Evolutionary conservation across 2,329 filamentous ascomycete species (phyloP).

Genomic region (Pseudocercospora fuligena): DNA sequence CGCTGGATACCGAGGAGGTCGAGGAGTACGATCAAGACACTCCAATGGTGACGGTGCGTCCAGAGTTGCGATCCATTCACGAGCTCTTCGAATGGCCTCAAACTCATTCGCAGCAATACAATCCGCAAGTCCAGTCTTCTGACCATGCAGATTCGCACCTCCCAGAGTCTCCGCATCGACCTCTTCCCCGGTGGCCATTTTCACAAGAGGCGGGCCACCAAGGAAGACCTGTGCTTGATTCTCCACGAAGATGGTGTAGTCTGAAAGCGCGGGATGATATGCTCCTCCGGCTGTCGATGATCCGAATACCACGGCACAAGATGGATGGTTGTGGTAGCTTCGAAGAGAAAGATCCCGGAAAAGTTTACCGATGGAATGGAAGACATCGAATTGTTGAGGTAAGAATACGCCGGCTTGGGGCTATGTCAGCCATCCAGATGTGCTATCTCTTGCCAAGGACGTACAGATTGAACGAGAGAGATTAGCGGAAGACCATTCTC

Average conservation of each 20-base stretch:
- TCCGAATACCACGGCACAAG: slow-evolving; percentile 53
- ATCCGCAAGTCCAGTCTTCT: slow-evolving; percentile 50
- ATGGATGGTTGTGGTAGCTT: slow-evolving; percentile 30
- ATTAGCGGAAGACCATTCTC: slow-evolving; percentile 2
- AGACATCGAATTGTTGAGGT: neutral
- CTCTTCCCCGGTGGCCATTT: slow-evolving; percentile 54
- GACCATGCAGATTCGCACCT: slow-evolving; percentile 49
- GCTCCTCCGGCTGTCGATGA: slow-evolving; percentile 51
- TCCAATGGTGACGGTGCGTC: neutral
- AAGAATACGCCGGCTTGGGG: neutral
- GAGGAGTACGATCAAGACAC: neutral
- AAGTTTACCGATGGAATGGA: neutral
- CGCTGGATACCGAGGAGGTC: slow-evolving; percentile 6
- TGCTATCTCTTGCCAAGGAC: neutral
- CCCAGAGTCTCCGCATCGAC: slow-evolving; percentile 50
- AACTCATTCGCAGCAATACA: slow-evolving; percentile 52
- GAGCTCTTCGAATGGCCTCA: slow-evolving; percentile 48
- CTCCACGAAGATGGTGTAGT: slow-evolving; percentile 52
- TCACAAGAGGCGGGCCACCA: slow-evolving; percentile 52
- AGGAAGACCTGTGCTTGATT: slow-evolving; percentile 53
- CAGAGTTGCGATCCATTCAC: slow-evolving; percentile 42
- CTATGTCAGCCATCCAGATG: neutral
- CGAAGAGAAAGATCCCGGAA: neutral
- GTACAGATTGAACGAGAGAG: neutral
- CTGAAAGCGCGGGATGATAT: slow-evolving; percentile 49